Percentiles rank a stretch among this genome's conserved stretches.
phyloP scores from a whole-genome alignment of 2,329 filamentous ascomycete species.

The Neopestalotiopsis rosae region DNA sequence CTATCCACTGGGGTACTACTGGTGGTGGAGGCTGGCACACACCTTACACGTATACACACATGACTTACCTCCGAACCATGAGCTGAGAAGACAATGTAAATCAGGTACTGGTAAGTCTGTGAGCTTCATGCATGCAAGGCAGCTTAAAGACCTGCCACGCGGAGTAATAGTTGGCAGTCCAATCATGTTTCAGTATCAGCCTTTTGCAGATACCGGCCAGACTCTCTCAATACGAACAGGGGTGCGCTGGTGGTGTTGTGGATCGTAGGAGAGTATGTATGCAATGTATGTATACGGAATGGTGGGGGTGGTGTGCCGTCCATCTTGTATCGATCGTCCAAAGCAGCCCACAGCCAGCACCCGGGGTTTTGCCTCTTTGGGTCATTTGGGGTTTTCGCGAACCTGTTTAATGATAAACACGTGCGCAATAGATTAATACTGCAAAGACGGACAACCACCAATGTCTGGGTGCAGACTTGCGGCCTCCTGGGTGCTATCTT shows the following conservation, averaged over 20 bases:
- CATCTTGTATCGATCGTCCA: too few relatives aligned
- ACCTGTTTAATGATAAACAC: too few relatives aligned
- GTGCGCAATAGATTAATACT: too few relatives aligned
- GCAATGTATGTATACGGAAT: neutral
- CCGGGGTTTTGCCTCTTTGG: too few relatives aligned
- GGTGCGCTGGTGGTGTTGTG: neutral
- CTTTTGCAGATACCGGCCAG: neutral
- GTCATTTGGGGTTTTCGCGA: too few relatives aligned
- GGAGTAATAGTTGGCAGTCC: constrained; percentile 8
- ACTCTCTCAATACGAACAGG: neutral
- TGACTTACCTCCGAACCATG: neutral
- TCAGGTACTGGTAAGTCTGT: neutral
- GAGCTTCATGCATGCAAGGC: constrained; percentile 1
- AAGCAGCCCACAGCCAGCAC: too few relatives aligned
- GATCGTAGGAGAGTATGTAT: neutral
- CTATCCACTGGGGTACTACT: neutral
- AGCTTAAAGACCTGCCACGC: constrained; percentile 6
- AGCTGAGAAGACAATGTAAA: neutral
- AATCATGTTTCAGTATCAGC: neutral
- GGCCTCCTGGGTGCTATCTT: neutral
- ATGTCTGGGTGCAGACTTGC: neutral
- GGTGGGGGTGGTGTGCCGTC: too few relatives aligned
- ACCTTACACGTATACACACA: neutral
- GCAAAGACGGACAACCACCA: neutral
- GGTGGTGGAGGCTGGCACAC: neutral